Conservation (phyloP, 306 rosid species). For the Clitoria ternatea region DNA sequence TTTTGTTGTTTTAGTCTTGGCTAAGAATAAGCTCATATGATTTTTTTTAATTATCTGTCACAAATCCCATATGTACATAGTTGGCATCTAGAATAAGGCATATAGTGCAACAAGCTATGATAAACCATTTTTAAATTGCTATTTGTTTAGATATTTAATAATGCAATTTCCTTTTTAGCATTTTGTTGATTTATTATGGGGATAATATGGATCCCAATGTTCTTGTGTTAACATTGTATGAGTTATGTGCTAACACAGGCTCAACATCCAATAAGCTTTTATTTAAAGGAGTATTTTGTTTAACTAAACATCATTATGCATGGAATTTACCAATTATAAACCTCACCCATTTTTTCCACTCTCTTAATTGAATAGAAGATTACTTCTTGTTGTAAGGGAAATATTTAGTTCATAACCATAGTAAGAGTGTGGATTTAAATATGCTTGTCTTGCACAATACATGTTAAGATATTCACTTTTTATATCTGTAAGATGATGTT, state of each 20-base stretch:
- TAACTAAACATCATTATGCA: not conserved
- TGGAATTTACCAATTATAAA: not conserved
- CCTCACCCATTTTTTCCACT: not conserved
- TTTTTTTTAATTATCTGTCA: not conserved
- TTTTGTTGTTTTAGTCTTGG: not conserved
- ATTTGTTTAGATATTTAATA: not conserved
- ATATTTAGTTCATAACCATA: constrained; percentile 7
- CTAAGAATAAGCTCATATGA: not conserved
- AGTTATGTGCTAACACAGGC: constrained; percentile 7
- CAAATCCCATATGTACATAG: not conserved
- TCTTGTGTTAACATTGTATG: not conserved
- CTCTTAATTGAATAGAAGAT: not conserved
- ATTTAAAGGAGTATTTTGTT: not conserved
- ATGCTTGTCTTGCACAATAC: not conserved
- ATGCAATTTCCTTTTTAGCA: not conserved
- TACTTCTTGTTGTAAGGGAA: not conserved
- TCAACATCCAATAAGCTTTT: not conserved
- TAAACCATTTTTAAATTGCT: not conserved
- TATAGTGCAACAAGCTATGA: constrained; percentile 8
- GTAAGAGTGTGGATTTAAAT: not conserved
- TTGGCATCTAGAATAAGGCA: not conserved
- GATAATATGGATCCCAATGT: not conserved
- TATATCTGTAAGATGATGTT: constrained; percentile 4
- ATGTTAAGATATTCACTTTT: constrained; percentile 9
- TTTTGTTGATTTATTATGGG: not conserved